phyloP scores from a whole-genome alignment of 179 eudicot species.

The Beta lomatogona region DNA sequence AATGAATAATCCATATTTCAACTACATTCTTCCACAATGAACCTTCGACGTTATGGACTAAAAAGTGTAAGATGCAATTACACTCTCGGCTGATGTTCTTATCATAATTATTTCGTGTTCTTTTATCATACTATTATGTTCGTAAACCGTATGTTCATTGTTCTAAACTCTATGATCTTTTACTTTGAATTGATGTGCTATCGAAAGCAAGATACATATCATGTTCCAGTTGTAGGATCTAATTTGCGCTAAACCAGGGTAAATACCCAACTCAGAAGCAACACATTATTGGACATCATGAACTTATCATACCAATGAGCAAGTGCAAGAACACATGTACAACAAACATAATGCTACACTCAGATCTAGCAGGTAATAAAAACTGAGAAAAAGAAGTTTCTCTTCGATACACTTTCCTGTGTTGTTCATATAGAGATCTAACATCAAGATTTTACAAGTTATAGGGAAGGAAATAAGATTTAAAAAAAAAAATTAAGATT shows the following conservation, averaged over 20 bases:
- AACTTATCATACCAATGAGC: background rate
- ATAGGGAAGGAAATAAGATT: background rate
- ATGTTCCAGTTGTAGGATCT: too few species aligned
- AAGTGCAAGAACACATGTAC: background rate
- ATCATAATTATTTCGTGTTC: too few species aligned
- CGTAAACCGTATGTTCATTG: too few species aligned
- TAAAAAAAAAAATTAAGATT: background rate
- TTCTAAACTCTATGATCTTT: too few species aligned
- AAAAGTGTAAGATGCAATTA: background rate
- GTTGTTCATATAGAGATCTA: slow-evolving; percentile 3
- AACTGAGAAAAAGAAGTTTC: background rate
- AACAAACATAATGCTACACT: background rate
- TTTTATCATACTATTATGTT: too few species aligned
- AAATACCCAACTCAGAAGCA: background rate
- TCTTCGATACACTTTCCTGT: background rate
- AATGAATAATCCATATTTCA: background rate
- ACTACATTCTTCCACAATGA: background rate
- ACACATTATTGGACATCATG: background rate
- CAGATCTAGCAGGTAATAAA: slow-evolving; percentile 2
- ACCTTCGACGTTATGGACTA: background rate
- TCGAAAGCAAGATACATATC: too few species aligned
- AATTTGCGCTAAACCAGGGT: background rate
- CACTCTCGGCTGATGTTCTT: too few species aligned
- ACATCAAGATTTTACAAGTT: background rate
- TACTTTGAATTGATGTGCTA: too few species aligned